Evolutionary conservation across 2,329 filamentous ascomycete species (phyloP), one percentile per base, ranked within the genome.

Genomic region (Trichophyton schoenleinii): DNA sequence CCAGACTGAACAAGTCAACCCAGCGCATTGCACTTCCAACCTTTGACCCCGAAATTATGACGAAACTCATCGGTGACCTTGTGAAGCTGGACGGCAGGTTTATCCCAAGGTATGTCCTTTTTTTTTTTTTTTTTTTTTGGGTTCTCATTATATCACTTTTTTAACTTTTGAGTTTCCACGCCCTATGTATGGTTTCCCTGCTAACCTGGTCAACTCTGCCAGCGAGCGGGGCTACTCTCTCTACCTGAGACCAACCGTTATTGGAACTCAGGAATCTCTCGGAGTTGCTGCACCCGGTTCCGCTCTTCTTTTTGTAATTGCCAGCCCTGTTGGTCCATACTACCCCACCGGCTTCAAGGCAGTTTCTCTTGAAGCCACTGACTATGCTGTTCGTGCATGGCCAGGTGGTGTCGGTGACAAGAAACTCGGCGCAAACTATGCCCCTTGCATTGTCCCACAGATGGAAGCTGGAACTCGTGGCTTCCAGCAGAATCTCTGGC

Each of bases 311-410:
- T 99, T 88, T 75, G 87, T 96, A 66, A 99, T 99, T 75, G 92
- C 94, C 49, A 95, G 89, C 25, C 94, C 94, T 63, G 94, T 99
- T 13, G 94, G 94, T 0, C 94, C 94, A 1, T 99, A 99, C 81
- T 99, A 96, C 77, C 92, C 91, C 1, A 96, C 92, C 1, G 94
- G 94, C 64, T 97, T 99, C 85, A 97, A 97, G 80, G 94, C 94
- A 63, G 84, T 99, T 58, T 91, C 89, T 0, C 83, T 99, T 60
- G 94, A 97, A 79, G 94, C 94, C 28, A 97, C 94, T 60, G 88
- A 95, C 77, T 96, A 96, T 75, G 92, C 92, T 61, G 91, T 96
- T 64, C 90, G 94, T 67, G 94, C 94, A 62, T 99, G 94, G 94
- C 94, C 94, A 55, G 94, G 94, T 63, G 94, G 94, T 72, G 92